A percentile compares a stretch with the other conserved stretches of the same genome.
Conservation (phyloP, 768 basidiomycete species). For the Boletus pseudo-olivaceus region DNA sequence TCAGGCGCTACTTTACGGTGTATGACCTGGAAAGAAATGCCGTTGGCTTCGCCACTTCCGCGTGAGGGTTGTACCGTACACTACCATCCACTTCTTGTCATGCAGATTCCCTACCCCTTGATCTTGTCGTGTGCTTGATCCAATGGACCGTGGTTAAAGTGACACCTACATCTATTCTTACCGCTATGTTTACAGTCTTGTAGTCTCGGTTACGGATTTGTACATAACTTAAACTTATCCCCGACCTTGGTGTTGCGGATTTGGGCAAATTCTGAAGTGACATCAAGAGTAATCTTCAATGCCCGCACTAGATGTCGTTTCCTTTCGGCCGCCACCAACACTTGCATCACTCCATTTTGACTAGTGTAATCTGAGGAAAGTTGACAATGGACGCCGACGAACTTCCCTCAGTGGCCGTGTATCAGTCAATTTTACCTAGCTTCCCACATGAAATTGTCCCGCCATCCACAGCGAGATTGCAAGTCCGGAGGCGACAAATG, state of each 20-base stretch:
- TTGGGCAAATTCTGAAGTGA: background rate
- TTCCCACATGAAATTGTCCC: slow-evolving; percentile 4
- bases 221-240: background rate
- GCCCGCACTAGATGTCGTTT: background rate
- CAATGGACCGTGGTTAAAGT: background rate
- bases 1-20: slow-evolving; percentile 90
- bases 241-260: background rate
- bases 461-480: slow-evolving; percentile 23
- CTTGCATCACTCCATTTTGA: background rate
- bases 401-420: background rate
- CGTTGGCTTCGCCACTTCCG: slow-evolving; percentile 73
- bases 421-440: slow-evolving; percentile 2
- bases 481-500: slow-evolving; percentile 21
- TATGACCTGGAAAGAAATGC: slow-evolving; percentile 76
- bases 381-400: slow-evolving; percentile 14
- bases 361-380: background rate
- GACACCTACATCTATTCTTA: background rate
- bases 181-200: background rate
- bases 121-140: slow-evolving; percentile 10
- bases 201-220: background rate
- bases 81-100: background rate
- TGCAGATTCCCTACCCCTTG: background rate
- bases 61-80: slow-evolving; percentile 19
- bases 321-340: background rate
- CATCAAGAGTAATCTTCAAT: background rate